phyloP scores from a whole-genome alignment of 202 grass and related monocot species.

The Panicum virgatum region DNA sequence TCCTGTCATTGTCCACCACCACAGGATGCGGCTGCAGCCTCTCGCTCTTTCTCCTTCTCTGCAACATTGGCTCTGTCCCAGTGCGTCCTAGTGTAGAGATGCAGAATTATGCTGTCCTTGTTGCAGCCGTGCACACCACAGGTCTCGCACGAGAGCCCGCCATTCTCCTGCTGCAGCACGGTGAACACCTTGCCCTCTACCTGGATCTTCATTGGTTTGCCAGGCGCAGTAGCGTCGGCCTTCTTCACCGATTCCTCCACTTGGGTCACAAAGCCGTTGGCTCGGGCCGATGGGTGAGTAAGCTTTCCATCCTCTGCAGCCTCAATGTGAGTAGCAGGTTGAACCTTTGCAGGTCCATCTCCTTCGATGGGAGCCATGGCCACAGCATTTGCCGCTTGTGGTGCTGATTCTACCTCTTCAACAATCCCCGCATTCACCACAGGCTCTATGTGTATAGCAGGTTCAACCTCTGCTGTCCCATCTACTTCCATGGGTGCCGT shows the following conservation, averaged over 20 bases:
- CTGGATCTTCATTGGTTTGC: constrained; percentile 1
- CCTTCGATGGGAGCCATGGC: not conserved
- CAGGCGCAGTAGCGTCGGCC: not conserved
- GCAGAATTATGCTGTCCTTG: constrained; percentile 18
- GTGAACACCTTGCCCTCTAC: constrained; percentile 15
- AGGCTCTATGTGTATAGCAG: too few relatives aligned
- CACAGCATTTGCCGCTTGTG: not conserved
- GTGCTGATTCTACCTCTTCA: not conserved
- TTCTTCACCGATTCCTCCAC: not conserved
- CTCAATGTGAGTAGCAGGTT: not conserved
- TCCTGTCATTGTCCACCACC: not conserved
- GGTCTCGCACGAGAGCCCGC: not conserved
- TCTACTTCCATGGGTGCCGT: not conserved
- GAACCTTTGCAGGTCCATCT: not conserved
- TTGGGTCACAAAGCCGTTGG: not conserved
- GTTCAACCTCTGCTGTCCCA: not conserved
- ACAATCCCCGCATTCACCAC: too few relatives aligned
- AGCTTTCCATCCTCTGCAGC: not conserved
- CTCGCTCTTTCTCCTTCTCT: not conserved
- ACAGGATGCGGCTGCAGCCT: not conserved
- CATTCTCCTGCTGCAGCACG: not conserved
- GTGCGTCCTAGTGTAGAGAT: constrained; percentile 21
- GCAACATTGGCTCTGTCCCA: not conserved
- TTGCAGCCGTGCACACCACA: constrained; percentile 7
- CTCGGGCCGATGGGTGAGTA: too few relatives aligned